Evolutionary conservation across 129 eudicot species (phyloP), one percentile per base, ranked within the genome.

Genomic region (Flaveria brownii): DNA sequence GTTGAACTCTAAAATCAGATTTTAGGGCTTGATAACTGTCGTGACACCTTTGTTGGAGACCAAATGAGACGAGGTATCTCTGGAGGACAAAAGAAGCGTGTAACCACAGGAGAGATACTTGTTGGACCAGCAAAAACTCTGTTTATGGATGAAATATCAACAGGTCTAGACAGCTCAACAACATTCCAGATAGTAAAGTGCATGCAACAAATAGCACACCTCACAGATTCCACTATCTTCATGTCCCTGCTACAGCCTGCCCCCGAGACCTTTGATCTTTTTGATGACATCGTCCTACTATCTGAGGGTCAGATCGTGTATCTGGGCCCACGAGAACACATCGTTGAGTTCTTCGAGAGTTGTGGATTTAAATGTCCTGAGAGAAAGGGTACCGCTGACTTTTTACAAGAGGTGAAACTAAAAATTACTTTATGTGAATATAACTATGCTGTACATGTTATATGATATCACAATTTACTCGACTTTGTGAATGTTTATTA

Each of bases 211-310:
- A 80, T 84, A 28, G 81, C 84, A 68, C 95, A 89, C 47, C 86
- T 89, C 57, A 85, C 84, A 33, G 71, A 89, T 77, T 86, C 84
- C 72, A 89, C 95, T 55, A 75, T 79, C 68, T 55, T 86, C 2
- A 86, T 89, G 68, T 89, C 95, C 33, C 95, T 89, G 56, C 91
- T 89, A 11, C 95, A 89, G 75, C 95, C 95, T 2, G 89, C 95
- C 26, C 95, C 95, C 12, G 95, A 89, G 78, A 89, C 91, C 12
- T 89, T 82, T 36, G 85, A 78, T 81, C 70, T 89, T 22, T 89
- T 89, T 52, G 95, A 89, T 50, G 95, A 89, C 59, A 81, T 89
- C 6, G 81, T 89, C 36, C 87, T 89, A 71, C 76, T 89, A 20
- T 70, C 89, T 2, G 95, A 89, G 67, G 95, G 91, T 12, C 87